Evolutionary conservation across 208 protist species (phyloP).

Genomic region (Strigomonas galati): DNA sequence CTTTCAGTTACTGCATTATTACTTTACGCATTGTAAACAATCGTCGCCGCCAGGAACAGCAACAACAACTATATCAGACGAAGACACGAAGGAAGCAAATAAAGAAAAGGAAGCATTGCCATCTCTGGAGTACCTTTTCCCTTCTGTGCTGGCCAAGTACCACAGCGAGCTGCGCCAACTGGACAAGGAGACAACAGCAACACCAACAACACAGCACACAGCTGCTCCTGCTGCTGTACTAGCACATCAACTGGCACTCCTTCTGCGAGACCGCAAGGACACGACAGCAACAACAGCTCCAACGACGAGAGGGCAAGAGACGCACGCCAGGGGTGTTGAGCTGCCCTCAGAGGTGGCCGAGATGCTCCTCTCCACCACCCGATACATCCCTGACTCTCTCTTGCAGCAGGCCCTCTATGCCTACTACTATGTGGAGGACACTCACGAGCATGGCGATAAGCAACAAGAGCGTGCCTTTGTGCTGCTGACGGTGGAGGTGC

Average conservation of each 20-base stretch:
- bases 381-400: no score
- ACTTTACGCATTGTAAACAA: not conserved
- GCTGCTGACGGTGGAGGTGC: slow-evolving; percentile 21
- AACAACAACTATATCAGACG: not conserved
- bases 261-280: no score
- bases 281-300: no score
- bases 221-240: no score
- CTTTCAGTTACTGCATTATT: not conserved
- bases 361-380: no score
- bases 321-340: no score
- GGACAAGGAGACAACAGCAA: not conserved
- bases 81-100: not conserved
- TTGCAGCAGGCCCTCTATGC: no score
- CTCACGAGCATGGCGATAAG: slow-evolving; percentile 1
- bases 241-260: no score
- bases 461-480: not conserved
- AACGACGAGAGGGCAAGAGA: no score
- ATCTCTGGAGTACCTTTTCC: slow-evolving; percentile 26
- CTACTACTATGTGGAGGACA: not conserved
- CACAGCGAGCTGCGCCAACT: slow-evolving; percentile 1
- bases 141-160: slow-evolving; percentile 19
- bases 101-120: no score
- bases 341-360: no score
- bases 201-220: no score
- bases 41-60: not conserved